These are phyloP conservation scores for Escallonia herrerae DNA, from an alignment of 129 eudicot genomes.

Conservation along the genomic window DNA sequence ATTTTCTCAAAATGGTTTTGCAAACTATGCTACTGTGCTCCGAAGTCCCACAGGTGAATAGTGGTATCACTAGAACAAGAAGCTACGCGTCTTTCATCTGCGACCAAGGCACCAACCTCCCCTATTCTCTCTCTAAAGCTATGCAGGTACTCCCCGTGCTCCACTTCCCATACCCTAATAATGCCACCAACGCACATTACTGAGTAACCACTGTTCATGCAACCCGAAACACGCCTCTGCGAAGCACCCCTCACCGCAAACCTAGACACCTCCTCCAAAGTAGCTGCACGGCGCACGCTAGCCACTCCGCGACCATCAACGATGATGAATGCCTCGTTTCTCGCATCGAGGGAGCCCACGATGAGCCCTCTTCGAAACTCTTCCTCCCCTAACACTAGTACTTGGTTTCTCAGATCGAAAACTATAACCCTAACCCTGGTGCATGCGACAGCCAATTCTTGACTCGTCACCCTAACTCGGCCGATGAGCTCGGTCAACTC, in stretches of 20 bases:
- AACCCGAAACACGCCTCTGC: constrained; percentile 36
- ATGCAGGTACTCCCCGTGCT: constrained; percentile 49
- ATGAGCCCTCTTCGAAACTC: constrained; percentile 30
- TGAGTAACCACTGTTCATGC: constrained; percentile 51
- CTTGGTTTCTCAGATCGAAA: constrained; percentile 50
- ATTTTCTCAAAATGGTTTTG: no score
- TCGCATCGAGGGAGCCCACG: constrained; percentile 54
- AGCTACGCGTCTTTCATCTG: constrained; percentile 50
- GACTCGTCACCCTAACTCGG: constrained; percentile 51
- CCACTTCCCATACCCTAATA: constrained; percentile 61
- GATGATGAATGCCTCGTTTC: constrained; percentile 30
- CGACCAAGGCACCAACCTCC: constrained; percentile 36
- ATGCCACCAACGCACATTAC: constrained; percentile 41
- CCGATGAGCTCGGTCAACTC: constrained; percentile 59
- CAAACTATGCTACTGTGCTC: constrained; percentile 18
- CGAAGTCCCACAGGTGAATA: constrained; percentile 75
- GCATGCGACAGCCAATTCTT: constrained; percentile 58
- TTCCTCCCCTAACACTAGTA: constrained; percentile 45
- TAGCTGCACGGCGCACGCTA: constrained; percentile 36
- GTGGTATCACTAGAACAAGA: constrained; percentile 45
- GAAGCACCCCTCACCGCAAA: constrained; percentile 39
- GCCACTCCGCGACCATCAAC: constrained; percentile 54
- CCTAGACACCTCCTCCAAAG: constrained; percentile 47
- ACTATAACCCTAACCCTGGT: constrained; percentile 52
- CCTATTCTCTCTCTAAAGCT: constrained; percentile 51